These are phyloP conservation scores for Phytopythium chamaehyphon DNA, from an alignment of 352 stramenopile species.

Conservation along the genomic window DNA sequence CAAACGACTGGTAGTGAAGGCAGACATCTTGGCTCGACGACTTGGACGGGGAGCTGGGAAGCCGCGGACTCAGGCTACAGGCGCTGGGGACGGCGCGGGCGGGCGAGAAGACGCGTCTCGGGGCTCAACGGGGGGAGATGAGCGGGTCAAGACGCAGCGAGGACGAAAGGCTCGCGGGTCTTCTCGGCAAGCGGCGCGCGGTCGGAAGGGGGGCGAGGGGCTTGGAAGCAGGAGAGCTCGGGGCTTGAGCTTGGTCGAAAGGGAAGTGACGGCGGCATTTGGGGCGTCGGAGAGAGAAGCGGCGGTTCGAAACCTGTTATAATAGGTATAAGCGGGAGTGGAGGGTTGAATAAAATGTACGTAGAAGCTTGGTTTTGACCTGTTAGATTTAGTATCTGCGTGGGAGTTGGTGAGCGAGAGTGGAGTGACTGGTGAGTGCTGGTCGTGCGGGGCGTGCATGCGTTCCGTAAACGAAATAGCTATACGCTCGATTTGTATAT, in stretches of 20 bases:
- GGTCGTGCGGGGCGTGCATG: no score
- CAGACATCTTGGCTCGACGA: slow-evolving; percentile 20
- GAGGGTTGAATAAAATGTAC: no score
- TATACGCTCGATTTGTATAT: no score
- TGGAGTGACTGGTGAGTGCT: no score
- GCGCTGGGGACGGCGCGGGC: slow-evolving; percentile 25
- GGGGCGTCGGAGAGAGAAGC: no score
- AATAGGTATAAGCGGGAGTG: no score
- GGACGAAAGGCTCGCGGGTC: slow-evolving; percentile 3
- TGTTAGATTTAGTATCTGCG: background rate
- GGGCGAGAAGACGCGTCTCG: slow-evolving; percentile 17
- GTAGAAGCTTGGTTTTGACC: no score
- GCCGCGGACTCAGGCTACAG: slow-evolving; percentile 30
- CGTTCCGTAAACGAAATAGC: no score
- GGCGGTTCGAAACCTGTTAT: no score
- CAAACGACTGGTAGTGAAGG: slow-evolving; percentile 21
- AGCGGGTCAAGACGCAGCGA: background rate
- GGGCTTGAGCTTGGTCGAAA: background rate
- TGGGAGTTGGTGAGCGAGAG: background rate
- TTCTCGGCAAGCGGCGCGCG: slow-evolving; percentile 5
- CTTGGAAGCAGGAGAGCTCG: background rate
- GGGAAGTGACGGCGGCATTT: background rate
- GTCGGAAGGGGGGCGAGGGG: background rate
- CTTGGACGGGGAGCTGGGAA: slow-evolving; percentile 11
- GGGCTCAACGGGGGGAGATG: background rate